Evolutionary conservation across 139 green algal genomes (phyloP).

Genomic region (Chloropicon primus): DNA sequence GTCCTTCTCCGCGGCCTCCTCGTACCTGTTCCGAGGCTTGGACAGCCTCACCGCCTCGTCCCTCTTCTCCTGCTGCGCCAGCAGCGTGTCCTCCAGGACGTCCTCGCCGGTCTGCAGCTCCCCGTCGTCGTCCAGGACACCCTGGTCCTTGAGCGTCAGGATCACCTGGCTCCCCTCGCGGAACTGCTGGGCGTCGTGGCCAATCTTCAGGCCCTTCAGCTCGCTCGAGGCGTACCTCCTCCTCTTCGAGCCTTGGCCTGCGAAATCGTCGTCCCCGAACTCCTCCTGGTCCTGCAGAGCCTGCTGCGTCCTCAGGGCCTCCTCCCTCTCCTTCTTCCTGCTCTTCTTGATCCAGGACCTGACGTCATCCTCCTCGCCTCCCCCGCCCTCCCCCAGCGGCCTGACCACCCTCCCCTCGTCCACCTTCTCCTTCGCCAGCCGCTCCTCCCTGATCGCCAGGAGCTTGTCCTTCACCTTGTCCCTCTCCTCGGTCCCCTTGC

Average conservation of each 20-base stretch:
- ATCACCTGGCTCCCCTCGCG: slow-evolving; percentile 58
- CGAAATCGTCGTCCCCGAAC: slow-evolving; percentile 17
- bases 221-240: slow-evolving; percentile 23
- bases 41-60: slow-evolving; percentile 41
- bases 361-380: not conserved
- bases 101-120: slow-evolving; percentile 47
- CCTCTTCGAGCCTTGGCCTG: slow-evolving; percentile 28
- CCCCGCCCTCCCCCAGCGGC: slow-evolving; percentile 1
- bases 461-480: slow-evolving; percentile 21
- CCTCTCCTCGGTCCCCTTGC: slow-evolving; percentile 48
- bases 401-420: not conserved
- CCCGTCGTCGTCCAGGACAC: slow-evolving; percentile 55
- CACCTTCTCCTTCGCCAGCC: slow-evolving; percentile 12
- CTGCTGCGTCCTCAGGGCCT: slow-evolving; percentile 1
- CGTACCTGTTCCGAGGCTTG: not conserved
- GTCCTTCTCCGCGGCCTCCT: slow-evolving; percentile 9
- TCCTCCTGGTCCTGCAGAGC: slow-evolving; percentile 7
- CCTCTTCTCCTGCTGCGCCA: slow-evolving; percentile 54
- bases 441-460: slow-evolving; percentile 10
- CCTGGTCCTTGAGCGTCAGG: slow-evolving; percentile 66
- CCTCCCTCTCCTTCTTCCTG: slow-evolving; percentile 8
- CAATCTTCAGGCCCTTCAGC: slow-evolving; percentile 44
- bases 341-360: not conserved
- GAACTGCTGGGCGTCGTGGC: slow-evolving; percentile 41
- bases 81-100: slow-evolving; percentile 65